Evolutionary conservation across 371 early-diverging fungal genomes (phyloP).

Genomic region (Mortierella sp.): DNA sequence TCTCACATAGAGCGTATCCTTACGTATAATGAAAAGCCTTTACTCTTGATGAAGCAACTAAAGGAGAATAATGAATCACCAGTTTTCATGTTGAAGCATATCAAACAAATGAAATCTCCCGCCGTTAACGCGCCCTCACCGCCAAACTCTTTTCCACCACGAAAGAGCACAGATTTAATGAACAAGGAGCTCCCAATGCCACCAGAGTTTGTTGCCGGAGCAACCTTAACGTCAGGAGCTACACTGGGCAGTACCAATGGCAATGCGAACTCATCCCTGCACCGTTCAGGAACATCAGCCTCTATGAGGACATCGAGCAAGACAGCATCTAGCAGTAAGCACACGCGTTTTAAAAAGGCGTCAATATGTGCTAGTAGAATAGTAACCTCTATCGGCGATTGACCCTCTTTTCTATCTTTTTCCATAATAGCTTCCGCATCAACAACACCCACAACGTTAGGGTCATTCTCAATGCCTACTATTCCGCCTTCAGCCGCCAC

Average conservation of each 20-base stretch:
- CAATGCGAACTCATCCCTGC: constrained; percentile 21
- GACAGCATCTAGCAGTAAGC: constrained; percentile 9
- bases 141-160: constrained; percentile 41
- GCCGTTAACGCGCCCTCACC: constrained; percentile 46
- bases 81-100: constrained; percentile 82
- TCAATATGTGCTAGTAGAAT: too few relatives aligned
- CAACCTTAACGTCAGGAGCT: neutral
- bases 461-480: constrained; percentile 3
- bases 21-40: constrained; percentile 86
- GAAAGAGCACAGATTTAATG: constrained; percentile 50
- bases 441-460: constrained; percentile 17
- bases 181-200: constrained; percentile 52
- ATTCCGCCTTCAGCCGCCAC: neutral
- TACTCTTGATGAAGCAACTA: constrained; percentile 82
- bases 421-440: neutral
- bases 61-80: constrained; percentile 83
- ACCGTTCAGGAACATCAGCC: constrained; percentile 40
- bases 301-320: constrained; percentile 49
- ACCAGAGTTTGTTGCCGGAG: constrained; percentile 31
- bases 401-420: neutral
- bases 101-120: constrained; percentile 73
- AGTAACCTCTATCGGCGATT: neutral
- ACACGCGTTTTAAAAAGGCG: neutral
- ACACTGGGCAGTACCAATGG: neutral
- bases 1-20: constrained; percentile 76